Evolutionary conservation across 1,284 basidiomycete genomes (phyloP), one percentile per base, ranked within the genome.

Genomic region (Ceratobasidium sp.): DNA sequence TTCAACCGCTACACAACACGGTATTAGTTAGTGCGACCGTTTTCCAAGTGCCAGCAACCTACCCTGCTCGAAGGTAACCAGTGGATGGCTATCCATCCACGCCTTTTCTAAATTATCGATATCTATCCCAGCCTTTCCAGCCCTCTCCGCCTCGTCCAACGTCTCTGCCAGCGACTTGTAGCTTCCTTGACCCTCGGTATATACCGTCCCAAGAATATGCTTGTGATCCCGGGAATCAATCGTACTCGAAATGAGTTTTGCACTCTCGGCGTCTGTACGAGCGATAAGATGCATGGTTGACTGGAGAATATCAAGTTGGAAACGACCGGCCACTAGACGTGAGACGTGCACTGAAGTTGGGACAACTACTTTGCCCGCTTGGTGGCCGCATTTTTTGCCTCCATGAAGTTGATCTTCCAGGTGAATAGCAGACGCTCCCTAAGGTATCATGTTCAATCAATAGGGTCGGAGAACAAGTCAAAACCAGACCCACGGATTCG

Each of bases 371-470:
- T 97, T 97, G 76, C 95, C 95, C n/a, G 92, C 93, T 81, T 96
- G 89, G 85, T 97, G 95, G 23, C 95, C 95, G 82, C 95, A 97
- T 85, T 96, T 96, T 86, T 96, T 96, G 56, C 94, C 93, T 47
- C 95, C 96, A 79, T 96, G 95, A 11, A 96, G 88, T 83, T 97
- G 95, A 84, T 97, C 96, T 83, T 97, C 95, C 65, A 97, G 86
- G 84, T 97, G 95, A 77, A 97, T 94, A 37, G 89, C 95, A 15
- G 95, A 89, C 3, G 94, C 93, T 68, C 95, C 95, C 89, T 93
- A 79, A 17, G n/a, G 39, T 49, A 23, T 6, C 23, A 33, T 8
- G n/a, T 8, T 61, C 42, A 78, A 20, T 66, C 28, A 17, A 67
- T n/a, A 10, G 20, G 35, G 2, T 20, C 1, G n/a, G 13, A 20